Evolutionary conservation across 192 early-diverging fungal species (phyloP).

Genomic region (Powellomyces hirtus): DNA sequence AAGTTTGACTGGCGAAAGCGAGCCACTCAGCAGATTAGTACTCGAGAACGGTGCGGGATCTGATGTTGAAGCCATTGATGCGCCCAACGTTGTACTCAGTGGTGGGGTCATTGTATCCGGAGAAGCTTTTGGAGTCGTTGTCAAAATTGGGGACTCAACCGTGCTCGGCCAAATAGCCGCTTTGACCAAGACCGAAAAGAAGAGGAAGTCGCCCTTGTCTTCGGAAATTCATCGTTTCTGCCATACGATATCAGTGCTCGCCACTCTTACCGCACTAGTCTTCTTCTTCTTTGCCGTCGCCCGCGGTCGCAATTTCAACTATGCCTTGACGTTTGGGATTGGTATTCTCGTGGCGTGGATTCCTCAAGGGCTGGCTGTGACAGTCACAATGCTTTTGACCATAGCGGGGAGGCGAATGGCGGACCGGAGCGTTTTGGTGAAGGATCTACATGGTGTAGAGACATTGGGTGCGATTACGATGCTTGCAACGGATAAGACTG

Average conservation of each 20-base stretch:
- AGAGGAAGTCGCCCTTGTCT: conserved; percentile 35
- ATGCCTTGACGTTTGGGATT: conserved; percentile 51
- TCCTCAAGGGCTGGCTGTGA: conserved; percentile 58
- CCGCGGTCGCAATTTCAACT: conserved; percentile 36
- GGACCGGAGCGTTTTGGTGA: conserved; percentile 57
- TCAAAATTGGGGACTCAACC: conserved; percentile 47
- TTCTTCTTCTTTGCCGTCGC: conserved; percentile 47
- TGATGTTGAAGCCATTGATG: conserved; percentile 38
- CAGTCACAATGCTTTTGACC: conserved; percentile 56
- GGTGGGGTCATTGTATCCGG: conserved; percentile 41
- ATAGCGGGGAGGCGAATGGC: conserved; percentile 53
- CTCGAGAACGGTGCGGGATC: conserved; percentile 9
- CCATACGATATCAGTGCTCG: conserved; percentile 48
- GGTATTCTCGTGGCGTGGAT: conserved; percentile 59
- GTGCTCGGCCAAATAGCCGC: conserved; percentile 50
- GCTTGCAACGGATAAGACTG: conserved; percentile 74
- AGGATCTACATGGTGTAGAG: conserved; percentile 62
- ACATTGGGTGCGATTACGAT: conserved; percentile 61
- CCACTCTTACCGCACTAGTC: conserved; percentile 42
- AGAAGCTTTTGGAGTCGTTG: conserved; percentile 50
- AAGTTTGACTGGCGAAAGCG: conserved; percentile 51
- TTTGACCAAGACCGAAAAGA: conserved; percentile 37
- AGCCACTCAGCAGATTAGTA: conserved; percentile 32
- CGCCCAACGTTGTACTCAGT: conserved; percentile 49
- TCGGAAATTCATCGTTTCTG: conserved; percentile 49